Evolutionary conservation across 2,329 filamentous ascomycete species (phyloP), one percentile per base, ranked within the genome.

Genomic region (Aspergillus floridensis): DNA sequence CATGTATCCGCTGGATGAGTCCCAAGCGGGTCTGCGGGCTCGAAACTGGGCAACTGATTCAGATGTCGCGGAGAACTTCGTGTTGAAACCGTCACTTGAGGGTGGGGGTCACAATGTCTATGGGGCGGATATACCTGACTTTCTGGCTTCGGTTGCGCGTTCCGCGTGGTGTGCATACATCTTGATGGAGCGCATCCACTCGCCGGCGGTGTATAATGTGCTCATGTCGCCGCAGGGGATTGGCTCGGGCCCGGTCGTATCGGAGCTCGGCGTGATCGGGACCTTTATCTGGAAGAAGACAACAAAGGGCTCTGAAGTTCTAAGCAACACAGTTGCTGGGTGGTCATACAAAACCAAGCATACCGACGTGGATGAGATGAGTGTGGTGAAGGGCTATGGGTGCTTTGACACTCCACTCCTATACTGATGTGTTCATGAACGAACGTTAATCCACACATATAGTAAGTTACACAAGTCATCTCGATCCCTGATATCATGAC

Each of bases 331-430:
- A 12, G 63, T 64, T 14, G 70, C 63, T 4, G 75, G 76, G 1
- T 81, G 78, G 77, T 76, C 73, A 4, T 77, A 80, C 61, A 81
- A 81, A 61, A 79, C 76, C 5, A 81, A 81, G 61, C 67, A 73
- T 56, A 62, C 63, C 0, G 63, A 70, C 22, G 63, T 79, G 2
- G 65, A 80, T 56, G 77, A 81, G 60, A 80, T 81, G 77, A 80
- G 75, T 62, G 78, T 81, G 31, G 75, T 79, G 3, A 81, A 80
- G 60, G 77, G 79, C 0, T 78, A 77, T 66, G 77, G 79, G 3
- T 79, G 76, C 56, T 81, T 81, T 67, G 79, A 80, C 62, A 77
- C 75, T 49, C 78, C 77, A 16, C 68, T 63, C 2, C 60, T 77
- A 50, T 58, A 74, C n/a, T 61, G 44, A 60, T 26, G n/a, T 11